Evolutionary conservation across 805 yeast genomes (phyloP).

Genomic region (Pichia cephalocereana): DNA sequence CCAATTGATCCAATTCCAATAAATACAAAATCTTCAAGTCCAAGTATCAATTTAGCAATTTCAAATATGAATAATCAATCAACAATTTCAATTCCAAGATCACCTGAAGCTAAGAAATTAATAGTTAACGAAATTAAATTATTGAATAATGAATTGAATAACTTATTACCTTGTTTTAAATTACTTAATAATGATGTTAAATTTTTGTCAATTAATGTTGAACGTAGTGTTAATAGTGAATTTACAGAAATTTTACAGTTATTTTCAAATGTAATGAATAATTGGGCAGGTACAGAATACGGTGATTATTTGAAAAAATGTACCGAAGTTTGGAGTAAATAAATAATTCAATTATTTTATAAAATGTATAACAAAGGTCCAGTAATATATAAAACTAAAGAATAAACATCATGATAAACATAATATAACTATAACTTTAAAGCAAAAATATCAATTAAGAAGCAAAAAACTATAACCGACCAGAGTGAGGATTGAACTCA

Average conservation of each 20-base stretch:
- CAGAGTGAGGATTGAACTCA: conserved; percentile 53
- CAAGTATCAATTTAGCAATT: conserved; percentile 26
- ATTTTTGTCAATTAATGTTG: conserved; percentile 35
- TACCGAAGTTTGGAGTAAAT: conserved; percentile 13
- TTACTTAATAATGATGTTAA: conserved; percentile 35
- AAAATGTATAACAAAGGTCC: no score
- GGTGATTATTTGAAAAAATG: conserved; percentile 12
- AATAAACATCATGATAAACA: no score
- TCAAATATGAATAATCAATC: conserved; percentile 14
- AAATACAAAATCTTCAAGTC: conserved; percentile 22
- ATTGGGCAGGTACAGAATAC: conserved; percentile 21
- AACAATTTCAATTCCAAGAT: conserved; percentile 3
- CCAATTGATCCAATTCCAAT: conserved; percentile 1
- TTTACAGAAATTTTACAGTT: conserved; percentile 9
- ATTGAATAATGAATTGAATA: conserved; percentile 25
- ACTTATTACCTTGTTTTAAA: conserved; percentile 39
- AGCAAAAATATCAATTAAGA: no score
- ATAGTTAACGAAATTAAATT: conserved; percentile 13
- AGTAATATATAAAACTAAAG: no score
- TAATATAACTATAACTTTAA: no score
- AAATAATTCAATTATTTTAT: background rate
- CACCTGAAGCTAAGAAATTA: conserved; percentile 3
- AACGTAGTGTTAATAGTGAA: conserved; percentile 26
- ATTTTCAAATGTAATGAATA: conserved; percentile 12
- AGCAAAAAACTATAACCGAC: conserved; percentile 24